phyloP scores from a whole-genome alignment of 305 asterid genomes.

The Fraxinus albicans region DNA sequence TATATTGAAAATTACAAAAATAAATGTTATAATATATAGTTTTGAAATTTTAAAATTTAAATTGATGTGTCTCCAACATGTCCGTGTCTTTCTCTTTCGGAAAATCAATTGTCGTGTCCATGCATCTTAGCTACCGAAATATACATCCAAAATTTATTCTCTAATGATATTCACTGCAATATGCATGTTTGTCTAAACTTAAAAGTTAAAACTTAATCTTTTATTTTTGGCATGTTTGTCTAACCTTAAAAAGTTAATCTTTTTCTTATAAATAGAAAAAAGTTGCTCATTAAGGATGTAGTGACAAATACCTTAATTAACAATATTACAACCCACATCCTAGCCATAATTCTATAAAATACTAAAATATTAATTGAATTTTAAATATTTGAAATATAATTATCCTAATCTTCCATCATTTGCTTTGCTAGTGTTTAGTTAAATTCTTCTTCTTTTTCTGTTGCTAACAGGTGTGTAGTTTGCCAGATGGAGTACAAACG shows the following conservation, averaged over 20 bases:
- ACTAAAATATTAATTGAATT: not conserved
- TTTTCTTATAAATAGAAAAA: not conserved
- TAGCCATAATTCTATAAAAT: not conserved
- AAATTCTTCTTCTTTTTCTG: not conserved
- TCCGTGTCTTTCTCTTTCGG: not conserved
- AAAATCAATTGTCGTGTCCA: not conserved
- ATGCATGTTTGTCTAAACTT: not conserved
- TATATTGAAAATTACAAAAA: not conserved
- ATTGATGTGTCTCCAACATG: not conserved
- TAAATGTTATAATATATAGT: too few species aligned
- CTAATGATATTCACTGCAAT: not conserved
- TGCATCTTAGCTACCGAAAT: not conserved
- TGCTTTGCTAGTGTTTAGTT: not conserved
- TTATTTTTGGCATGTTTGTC: not conserved
- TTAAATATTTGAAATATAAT: not conserved
- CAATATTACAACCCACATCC: not conserved
- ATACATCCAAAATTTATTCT: not conserved
- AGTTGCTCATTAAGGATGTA: not conserved
- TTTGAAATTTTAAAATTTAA: too few species aligned
- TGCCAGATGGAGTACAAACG: constrained; percentile 97
- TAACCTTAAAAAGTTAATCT: not conserved
- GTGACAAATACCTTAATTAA: not conserved
- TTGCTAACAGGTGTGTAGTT: constrained; percentile 65
- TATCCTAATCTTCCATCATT: not conserved
- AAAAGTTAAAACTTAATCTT: not conserved